Conservation (phyloP, 176 grass and related monocot species). For the Musa itinerans region DNA sequence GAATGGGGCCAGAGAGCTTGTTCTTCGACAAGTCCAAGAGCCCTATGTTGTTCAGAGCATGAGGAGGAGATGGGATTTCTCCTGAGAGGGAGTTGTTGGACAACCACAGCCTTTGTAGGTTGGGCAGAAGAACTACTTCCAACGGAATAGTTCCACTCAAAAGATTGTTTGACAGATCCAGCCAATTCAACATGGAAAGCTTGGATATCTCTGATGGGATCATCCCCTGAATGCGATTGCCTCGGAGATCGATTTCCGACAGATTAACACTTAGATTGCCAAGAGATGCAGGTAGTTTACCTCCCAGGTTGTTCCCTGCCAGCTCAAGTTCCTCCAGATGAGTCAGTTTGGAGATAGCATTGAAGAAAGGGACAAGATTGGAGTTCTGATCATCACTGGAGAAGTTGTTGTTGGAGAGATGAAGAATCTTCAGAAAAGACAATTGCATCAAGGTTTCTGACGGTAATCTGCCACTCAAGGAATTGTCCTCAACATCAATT, state of each 20-base stretch:
- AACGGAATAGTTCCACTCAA: constrained; percentile 18
- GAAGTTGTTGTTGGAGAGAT: constrained; percentile 20
- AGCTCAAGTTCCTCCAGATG: constrained; percentile 19
- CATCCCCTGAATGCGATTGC: constrained; percentile 8
- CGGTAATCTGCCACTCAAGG: constrained; percentile 11
- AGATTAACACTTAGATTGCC: constrained; percentile 8
- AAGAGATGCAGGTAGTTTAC: constrained; percentile 5
- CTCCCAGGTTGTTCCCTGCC: constrained; percentile 15
- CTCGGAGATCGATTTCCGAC: constrained; percentile 11
- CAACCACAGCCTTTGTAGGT: constrained; percentile 14
- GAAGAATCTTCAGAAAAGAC: constrained; percentile 10
- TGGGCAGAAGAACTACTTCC: constrained; percentile 12
- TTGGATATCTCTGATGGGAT: constrained; percentile 9
- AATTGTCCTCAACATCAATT: constrained; percentile 19
- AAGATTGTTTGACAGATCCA: constrained; percentile 17
- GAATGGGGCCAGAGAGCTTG: constrained; percentile 19
- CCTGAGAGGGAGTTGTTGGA: constrained; percentile 15
- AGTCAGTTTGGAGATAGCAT: constrained; percentile 13
- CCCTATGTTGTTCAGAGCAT: background rate
- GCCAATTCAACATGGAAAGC: constrained; percentile 9
- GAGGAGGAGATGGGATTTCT: constrained; percentile 7
- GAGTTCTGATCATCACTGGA: constrained; percentile 22
- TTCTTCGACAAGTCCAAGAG: constrained; percentile 34
- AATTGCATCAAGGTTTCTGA: constrained; percentile 16
- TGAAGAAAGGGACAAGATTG: constrained; percentile 15